Percentiles rank a stretch among this genome's conserved stretches.
phyloP scores from a whole-genome alignment of 2,329 filamentous ascomycete species.

The Leptographium galeiforme region DNA sequence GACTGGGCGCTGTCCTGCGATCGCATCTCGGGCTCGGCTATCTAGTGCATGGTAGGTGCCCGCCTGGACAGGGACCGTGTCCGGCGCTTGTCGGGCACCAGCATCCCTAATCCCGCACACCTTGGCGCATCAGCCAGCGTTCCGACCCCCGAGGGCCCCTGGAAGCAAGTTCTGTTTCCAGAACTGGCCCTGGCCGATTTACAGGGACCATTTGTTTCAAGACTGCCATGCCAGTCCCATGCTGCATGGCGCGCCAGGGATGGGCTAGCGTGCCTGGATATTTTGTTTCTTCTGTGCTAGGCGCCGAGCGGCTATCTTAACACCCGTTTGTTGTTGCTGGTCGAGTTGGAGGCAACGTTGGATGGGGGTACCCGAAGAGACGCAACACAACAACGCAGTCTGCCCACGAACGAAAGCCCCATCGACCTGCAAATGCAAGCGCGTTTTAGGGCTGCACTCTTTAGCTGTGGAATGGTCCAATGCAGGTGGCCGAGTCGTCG shows the following conservation, averaged over 20 bases:
- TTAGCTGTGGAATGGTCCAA: constrained; percentile 2
- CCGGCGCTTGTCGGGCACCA: background rate
- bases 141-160: background rate
- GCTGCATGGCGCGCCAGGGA: background rate
- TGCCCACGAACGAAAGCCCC: no score
- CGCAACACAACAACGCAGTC: no score
- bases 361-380: no score
- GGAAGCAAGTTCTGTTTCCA: background rate
- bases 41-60: background rate
- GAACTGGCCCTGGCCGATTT: background rate
- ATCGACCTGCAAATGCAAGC: background rate
- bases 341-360: background rate
- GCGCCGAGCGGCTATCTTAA: background rate
- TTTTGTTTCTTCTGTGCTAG: background rate
- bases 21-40: background rate
- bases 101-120: background rate
- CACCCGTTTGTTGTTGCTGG: background rate
- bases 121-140: background rate
- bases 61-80: background rate
- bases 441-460: constrained; percentile 4
- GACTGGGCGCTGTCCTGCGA: background rate
- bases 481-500: constrained; percentile 1
- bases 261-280: background rate
- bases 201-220: constrained; percentile 2
- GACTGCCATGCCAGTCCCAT: background rate